phyloP scores from a whole-genome alignment of 2,329 filamentous ascomycete species.

The Chaetomium olivaceum region DNA sequence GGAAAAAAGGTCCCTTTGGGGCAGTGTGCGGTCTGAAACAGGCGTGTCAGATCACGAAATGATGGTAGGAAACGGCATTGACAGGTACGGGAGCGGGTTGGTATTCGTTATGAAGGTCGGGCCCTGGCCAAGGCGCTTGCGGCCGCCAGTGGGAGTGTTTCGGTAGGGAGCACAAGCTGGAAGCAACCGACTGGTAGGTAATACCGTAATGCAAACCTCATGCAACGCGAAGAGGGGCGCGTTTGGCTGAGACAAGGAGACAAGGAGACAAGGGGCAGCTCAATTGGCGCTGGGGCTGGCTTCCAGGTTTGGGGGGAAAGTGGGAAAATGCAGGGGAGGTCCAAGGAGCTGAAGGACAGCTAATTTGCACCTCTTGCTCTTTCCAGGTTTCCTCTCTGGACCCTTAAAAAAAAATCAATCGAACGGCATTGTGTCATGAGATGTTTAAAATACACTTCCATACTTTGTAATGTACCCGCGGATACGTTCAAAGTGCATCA shows the following conservation, averaged over 20 bases:
- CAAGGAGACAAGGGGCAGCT: constrained; percentile 8
- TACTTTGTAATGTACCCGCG: no score
- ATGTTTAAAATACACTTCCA: neutral
- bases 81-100: constrained; percentile 1
- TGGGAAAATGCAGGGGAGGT: neutral
- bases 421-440: no score
- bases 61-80: constrained; percentile 1
- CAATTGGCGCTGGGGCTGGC: constrained; percentile 13
- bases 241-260: neutral
- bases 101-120: constrained; percentile 5
- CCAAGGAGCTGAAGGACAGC: neutral
- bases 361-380: constrained; percentile 8
- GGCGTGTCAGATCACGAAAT: constrained; percentile 14
- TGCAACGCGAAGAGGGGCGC: neutral
- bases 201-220: neutral
- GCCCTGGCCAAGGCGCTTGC: constrained; percentile 13
- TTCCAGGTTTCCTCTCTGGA: no score
- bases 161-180: neutral
- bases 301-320: no score
- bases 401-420: neutral
- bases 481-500: neutral
- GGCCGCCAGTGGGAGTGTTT: neutral
- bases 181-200: no score
- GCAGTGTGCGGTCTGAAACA: constrained; percentile 14
- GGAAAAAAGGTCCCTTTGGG: neutral